Evolutionary conservation across 345 rosid genomes (phyloP), one percentile per base, ranked within the genome.

Genomic region (Eucalyptus globulus): DNA sequence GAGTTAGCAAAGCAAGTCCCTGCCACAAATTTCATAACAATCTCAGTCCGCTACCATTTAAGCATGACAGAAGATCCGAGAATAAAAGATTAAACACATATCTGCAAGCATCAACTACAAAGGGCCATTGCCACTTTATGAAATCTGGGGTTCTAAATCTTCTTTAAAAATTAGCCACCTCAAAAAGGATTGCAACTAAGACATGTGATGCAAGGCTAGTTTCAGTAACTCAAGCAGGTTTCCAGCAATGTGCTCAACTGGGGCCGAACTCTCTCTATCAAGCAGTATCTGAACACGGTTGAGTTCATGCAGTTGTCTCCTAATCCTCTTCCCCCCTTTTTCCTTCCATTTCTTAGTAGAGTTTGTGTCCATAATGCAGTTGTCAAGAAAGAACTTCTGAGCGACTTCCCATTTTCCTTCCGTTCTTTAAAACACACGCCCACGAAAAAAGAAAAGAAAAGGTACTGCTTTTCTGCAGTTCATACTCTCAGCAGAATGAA

Each of bases 1-100:
- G 87, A 31, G 94, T 93, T 80, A 93, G 58, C 90, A 91, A 86
- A 76, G 92, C 92, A 87, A 93, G 92, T 14, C 95, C 95, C 91
- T 88, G 91, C 44, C 60, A 43, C 0, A 31, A 49, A 81, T 69
- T 37, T 50, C 60, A 49, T 67, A 45, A n/a, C 11, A 45, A 76
- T 60, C 40, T 67, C 24, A 31, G 76, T 10, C 22, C 3, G 8
- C 49, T 7, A 6, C 34, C 27, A 51, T 49, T 24, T 47, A 65
- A 43, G 14, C 88, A 87, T 47, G 49, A 87, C n/a, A 65, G 37
- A 40, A 47, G 51, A 53, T 47, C 31, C 4, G 43, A 86, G 44
- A 27, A 86, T 17, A 51, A 24, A 47, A 51, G 60, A 51, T 49
- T 51, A 86, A 51, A 50, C 65, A 19, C 6, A 9, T 4, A 86